These are phyloP conservation scores for Nyssa sinensis DNA, from an alignment of 148 eudicot genomes.

Conservation along the genomic window DNA sequence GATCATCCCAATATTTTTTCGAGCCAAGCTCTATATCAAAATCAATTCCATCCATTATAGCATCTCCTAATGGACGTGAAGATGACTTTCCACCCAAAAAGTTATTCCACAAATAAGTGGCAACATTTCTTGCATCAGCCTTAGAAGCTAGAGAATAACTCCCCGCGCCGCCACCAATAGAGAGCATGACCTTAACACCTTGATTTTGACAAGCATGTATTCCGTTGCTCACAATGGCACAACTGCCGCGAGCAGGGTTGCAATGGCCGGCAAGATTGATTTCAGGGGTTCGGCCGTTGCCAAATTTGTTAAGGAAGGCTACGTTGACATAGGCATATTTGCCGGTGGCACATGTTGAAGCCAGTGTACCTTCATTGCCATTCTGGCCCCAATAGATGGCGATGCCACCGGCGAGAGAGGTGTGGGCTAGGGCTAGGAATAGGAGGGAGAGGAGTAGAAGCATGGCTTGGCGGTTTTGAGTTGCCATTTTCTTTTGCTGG, in stretches of 20 bases:
- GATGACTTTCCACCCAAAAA: slow-evolving; percentile 33
- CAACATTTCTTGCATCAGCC: slow-evolving; percentile 35
- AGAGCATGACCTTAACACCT: slow-evolving; percentile 44
- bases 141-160: slow-evolving; percentile 41
- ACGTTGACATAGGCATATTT: slow-evolving; percentile 41
- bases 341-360: slow-evolving; percentile 30
- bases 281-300: slow-evolving; percentile 42
- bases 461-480: no score
- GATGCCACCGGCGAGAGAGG: not conserved
- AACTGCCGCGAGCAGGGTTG: slow-evolving; percentile 37
- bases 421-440: slow-evolving; percentile 16
- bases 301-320: slow-evolving; percentile 44
- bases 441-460: slow-evolving; percentile 35
- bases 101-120: slow-evolving; percentile 31
- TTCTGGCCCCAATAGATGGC: not conserved
- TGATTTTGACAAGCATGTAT: slow-evolving; percentile 34
- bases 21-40: slow-evolving; percentile 48
- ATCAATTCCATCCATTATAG: slow-evolving; percentile 41
- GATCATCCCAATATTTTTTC: slow-evolving; percentile 33
- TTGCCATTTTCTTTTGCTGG: no score
- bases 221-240: slow-evolving; percentile 32
- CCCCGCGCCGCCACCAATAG: slow-evolving; percentile 49
- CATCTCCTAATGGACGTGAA: slow-evolving; percentile 41
- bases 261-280: slow-evolving; percentile 53
- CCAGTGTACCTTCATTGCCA: not conserved